Evolutionary conservation across 805 yeast species (phyloP).

Genomic region (Metschnikowia corniflorae): DNA sequence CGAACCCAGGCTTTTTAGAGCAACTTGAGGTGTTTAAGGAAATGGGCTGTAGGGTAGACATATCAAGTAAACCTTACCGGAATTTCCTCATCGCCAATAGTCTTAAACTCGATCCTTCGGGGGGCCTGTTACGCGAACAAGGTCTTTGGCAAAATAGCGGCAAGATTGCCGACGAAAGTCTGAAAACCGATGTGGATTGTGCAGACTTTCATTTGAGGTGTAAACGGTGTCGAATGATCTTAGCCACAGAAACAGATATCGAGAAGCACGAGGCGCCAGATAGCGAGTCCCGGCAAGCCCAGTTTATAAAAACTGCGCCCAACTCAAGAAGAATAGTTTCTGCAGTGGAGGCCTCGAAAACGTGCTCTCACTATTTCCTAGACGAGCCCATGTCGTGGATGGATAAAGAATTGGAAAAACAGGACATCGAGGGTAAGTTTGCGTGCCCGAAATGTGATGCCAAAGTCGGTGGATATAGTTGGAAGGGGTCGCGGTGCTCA

Average conservation of each 20-base stretch:
- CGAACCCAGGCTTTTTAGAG: slow-evolving; percentile 69
- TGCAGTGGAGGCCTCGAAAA: slow-evolving; percentile 50
- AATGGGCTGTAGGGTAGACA: slow-evolving; percentile 28
- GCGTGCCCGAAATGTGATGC: slow-evolving; percentile 78
- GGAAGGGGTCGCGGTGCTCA: slow-evolving; percentile 93
- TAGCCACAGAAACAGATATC: slow-evolving; percentile 62
- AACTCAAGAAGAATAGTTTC: slow-evolving; percentile 58
- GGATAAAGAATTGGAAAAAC: slow-evolving; percentile 70
- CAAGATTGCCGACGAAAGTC: not conserved
- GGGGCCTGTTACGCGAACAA: slow-evolving; percentile 9
- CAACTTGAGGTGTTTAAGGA: slow-evolving; percentile 64
- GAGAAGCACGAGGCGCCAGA: slow-evolving; percentile 67
- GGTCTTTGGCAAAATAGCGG: slow-evolving; percentile 10
- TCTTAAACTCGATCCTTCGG: slow-evolving; percentile 19
- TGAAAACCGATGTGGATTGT: not conserved
- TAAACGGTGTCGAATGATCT: slow-evolving; percentile 69
- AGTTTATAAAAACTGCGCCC: slow-evolving; percentile 61
- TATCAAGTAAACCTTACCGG: slow-evolving; percentile 22
- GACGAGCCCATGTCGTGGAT: slow-evolving; percentile 89
- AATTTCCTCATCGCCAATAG: slow-evolving; percentile 25
- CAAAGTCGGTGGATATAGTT: slow-evolving; percentile 87
- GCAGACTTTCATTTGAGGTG: slow-evolving; percentile 51
- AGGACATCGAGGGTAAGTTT: slow-evolving; percentile 83
- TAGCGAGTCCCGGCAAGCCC: slow-evolving; percentile 59
- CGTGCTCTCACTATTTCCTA: slow-evolving; percentile 80